These are phyloP conservation scores for Theobroma cacao DNA, from an alignment of 345 rosid species.

Conservation along the genomic window DNA sequence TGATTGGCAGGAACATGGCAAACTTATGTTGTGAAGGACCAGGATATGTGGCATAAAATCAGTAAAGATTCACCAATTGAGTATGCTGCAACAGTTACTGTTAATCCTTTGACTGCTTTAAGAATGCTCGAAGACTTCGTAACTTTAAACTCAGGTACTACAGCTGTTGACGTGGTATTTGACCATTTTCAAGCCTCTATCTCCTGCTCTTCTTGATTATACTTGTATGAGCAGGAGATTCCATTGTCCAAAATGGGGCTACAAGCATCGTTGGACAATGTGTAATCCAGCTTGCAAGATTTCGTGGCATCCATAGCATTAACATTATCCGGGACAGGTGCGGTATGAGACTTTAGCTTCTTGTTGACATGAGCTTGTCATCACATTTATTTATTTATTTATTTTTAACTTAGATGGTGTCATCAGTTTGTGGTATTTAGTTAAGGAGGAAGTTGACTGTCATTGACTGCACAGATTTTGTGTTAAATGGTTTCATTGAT, in stretches of 20 bases:
- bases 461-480: background rate
- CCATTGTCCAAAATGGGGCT: slow-evolving; percentile 90
- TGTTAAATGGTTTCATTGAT: background rate
- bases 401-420: background rate
- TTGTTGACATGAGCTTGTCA: slow-evolving; percentile 2
- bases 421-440: background rate
- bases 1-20: slow-evolving; percentile 70
- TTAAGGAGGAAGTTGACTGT: background rate
- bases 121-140: slow-evolving; percentile 87
- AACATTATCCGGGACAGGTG: slow-evolving; percentile 87
- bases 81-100: slow-evolving; percentile 85
- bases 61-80: slow-evolving; percentile 66
- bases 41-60: slow-evolving; percentile 74
- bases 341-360: background rate
- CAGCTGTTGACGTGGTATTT: background rate
- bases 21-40: slow-evolving; percentile 71
- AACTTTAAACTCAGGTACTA: slow-evolving; percentile 55
- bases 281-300: slow-evolving; percentile 73
- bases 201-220: slow-evolving; percentile 17
- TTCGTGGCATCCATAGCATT: slow-evolving; percentile 62
- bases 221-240: slow-evolving; percentile 51
- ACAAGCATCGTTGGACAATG: slow-evolving; percentile 92
- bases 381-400: background rate
- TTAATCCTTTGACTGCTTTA: slow-evolving; percentile 86
- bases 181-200: background rate